Percentiles rank a stretch among this genome's conserved stretches.
Conservation (phyloP, 2,329 filamentous ascomycete species). For the Penicillium sp. region DNA sequence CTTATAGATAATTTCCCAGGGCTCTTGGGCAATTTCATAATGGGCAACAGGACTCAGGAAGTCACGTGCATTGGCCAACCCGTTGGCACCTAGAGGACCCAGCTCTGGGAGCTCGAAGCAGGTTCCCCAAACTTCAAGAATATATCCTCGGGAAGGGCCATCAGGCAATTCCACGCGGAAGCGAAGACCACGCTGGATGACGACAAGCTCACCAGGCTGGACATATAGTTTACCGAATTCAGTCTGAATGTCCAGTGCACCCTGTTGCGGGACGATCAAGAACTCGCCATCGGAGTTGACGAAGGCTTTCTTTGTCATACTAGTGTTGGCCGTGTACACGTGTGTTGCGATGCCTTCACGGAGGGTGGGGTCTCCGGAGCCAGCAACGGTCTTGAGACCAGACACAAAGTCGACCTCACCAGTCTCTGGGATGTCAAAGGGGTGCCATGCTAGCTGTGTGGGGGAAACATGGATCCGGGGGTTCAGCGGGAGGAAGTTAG, state of each 20-base stretch:
- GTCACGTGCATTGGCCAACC: slow-evolving; percentile 65
- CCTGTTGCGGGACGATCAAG: slow-evolving; percentile 66
- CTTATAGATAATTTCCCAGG: slow-evolving; percentile 63
- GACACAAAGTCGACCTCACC: slow-evolving; percentile 59
- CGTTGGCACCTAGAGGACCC: slow-evolving; percentile 66
- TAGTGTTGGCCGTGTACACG: slow-evolving; percentile 57
- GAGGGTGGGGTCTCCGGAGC: slow-evolving; percentile 58
- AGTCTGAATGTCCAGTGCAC: slow-evolving; percentile 66
- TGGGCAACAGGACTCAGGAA: slow-evolving; percentile 63
- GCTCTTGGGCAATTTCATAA: slow-evolving; percentile 58
- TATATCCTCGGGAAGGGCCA: slow-evolving; percentile 64
- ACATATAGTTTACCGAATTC: slow-evolving; percentile 66
- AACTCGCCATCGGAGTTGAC: slow-evolving; percentile 66
- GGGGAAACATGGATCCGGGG: slow-evolving; percentile 57
- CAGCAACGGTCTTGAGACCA: slow-evolving; percentile 55
- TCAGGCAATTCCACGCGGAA: slow-evolving; percentile 62
- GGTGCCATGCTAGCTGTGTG: slow-evolving; percentile 60
- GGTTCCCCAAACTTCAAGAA: slow-evolving; percentile 66
- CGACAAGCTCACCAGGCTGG: slow-evolving; percentile 66
- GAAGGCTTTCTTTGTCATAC: slow-evolving; percentile 59
- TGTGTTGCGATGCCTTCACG: slow-evolving; percentile 58
- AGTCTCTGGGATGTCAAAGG: slow-evolving; percentile 52
- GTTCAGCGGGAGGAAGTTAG: slow-evolving; percentile 43
- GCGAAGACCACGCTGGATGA: slow-evolving; percentile 67
- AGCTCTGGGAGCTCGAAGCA: slow-evolving; percentile 68